Conservation (phyloP, 805 yeast species). For the Ogataea sp. region DNA sequence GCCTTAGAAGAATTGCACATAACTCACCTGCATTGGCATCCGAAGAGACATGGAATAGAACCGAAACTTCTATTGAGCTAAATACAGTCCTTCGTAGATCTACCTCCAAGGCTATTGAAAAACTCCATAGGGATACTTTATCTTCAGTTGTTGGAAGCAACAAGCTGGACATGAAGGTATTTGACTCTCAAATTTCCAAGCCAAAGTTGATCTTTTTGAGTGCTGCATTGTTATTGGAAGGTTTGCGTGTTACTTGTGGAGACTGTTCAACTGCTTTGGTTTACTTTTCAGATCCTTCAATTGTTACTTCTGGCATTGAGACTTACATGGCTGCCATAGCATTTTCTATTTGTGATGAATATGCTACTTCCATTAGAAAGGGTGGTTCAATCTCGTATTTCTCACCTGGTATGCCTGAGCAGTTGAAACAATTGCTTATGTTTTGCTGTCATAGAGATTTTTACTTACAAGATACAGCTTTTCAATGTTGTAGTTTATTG, state of each 20-base stretch:
- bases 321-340: conserved; percentile 62
- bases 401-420: conserved; percentile 52
- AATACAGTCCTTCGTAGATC: conserved; percentile 88
- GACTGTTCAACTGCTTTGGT: conserved; percentile 68
- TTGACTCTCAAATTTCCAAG: conserved; percentile 46
- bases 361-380: conserved; percentile 38
- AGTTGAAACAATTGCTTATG: conserved; percentile 59
- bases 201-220: conserved; percentile 84
- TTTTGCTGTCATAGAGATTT: conserved; percentile 72
- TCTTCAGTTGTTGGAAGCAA: conserved; percentile 41
- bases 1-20: conserved; percentile 67
- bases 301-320: conserved; percentile 58
- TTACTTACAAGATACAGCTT: conserved; percentile 71
- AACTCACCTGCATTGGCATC: conserved; percentile 85
- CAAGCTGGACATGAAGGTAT: conserved; percentile 32
- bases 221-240: conserved; percentile 72
- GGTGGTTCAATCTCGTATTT: conserved; percentile 51
- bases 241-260: conserved; percentile 70
- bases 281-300: conserved; percentile 83
- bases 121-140: conserved; percentile 60
- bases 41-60: conserved; percentile 68
- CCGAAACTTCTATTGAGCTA: conserved; percentile 87
- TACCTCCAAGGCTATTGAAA: conserved; percentile 72
- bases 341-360: conserved; percentile 48
- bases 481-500: conserved; percentile 64